Base-by-base conservation (phyloP, 2,329 filamentous ascomycete genomes). In the Fusarium sp. region DNA sequence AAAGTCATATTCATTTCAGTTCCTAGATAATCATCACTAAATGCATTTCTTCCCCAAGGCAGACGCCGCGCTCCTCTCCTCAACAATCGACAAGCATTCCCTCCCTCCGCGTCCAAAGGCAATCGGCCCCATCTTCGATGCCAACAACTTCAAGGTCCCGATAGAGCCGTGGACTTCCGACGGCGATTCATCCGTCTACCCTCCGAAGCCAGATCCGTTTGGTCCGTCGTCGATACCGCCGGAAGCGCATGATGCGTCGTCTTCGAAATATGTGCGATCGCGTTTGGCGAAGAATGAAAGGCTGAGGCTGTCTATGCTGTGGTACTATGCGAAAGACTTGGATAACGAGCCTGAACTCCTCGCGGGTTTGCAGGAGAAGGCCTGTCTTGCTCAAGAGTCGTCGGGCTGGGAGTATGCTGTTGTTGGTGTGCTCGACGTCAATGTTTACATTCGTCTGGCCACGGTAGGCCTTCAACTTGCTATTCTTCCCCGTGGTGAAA, bases 321-420 rank as follows among this genome's bases (percentile, higher is more conserved):
- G 82, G 79, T 86, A 86, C 61, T 85, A 86, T 38, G 84, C 83
- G 3, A 78, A 78, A 33, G 80, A 80, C 8, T 77, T 84, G 14
- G 71, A 82, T 16, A 73, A 82, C 13, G 83, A 86, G 58, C 68
- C 68, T 12, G 83, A 85, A 39, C 77, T 86, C 39, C 75, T 85
- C 22, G 79, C 78, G 6, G 79, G 81, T 1, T 70, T 86, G 7
- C 83, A 85, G 31, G 82, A 85, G 31, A 85, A 85, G 65, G 79
- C 83, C 0, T 75, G 79, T 22, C 75, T 86, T 6, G 83, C 82
- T 0, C 77, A 81, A 30, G 81, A 85, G 28, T 81, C 81, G 2
- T 80, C 82, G 10, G 83, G 79, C 13, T 86, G 85, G 84, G 84
- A 86, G 14, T 84, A 81, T 60, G 84, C 80, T n/a, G 82, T 85